These are phyloP conservation scores for Mercurialis annua DNA, from an alignment of 345 rosid species.

Conservation along the genomic window DNA sequence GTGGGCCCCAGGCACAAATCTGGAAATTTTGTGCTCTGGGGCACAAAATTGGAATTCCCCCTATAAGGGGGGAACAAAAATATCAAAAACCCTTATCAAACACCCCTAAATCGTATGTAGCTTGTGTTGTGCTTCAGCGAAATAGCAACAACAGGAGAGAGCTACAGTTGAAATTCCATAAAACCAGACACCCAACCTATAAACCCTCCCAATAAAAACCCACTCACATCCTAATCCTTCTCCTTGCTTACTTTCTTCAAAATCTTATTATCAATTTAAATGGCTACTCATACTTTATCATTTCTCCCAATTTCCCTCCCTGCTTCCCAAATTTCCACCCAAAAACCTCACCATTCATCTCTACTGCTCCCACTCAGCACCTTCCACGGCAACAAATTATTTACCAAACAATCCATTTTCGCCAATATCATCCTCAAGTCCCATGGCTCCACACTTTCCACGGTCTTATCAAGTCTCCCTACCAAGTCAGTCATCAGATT, in stretches of 20 bases:
- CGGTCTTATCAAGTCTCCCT: constrained; percentile 61
- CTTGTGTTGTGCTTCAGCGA: not conserved
- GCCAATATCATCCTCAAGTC: constrained; percentile 27
- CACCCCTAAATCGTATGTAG: too few species aligned
- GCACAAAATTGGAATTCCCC: too few species aligned
- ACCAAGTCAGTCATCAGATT: constrained; percentile 38
- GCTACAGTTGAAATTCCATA: constrained; percentile 4
- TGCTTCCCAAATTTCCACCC: constrained; percentile 24
- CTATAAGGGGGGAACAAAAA: too few species aligned
- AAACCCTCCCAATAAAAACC: not conserved
- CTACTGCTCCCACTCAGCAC: constrained; percentile 32
- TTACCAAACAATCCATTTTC: constrained; percentile 28
- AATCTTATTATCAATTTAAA: not conserved
- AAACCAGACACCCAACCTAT: not conserved
- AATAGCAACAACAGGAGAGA: not conserved
- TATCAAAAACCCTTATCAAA: too few species aligned
- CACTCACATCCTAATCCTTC: not conserved
- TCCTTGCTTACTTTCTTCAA: not conserved
- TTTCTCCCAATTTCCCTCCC: constrained; percentile 40
- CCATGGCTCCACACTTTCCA: constrained; percentile 33
- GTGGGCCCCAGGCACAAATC: too few species aligned
- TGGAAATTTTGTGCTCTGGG: too few species aligned
- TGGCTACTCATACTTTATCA: constrained; percentile 54
- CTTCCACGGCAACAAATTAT: constrained; percentile 44
- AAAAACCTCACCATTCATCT: constrained; percentile 19